Evolutionary conservation across 1,139 yeast species (phyloP), one percentile per base, ranked within the genome.

Genomic region (Debaryomyces udenii): DNA sequence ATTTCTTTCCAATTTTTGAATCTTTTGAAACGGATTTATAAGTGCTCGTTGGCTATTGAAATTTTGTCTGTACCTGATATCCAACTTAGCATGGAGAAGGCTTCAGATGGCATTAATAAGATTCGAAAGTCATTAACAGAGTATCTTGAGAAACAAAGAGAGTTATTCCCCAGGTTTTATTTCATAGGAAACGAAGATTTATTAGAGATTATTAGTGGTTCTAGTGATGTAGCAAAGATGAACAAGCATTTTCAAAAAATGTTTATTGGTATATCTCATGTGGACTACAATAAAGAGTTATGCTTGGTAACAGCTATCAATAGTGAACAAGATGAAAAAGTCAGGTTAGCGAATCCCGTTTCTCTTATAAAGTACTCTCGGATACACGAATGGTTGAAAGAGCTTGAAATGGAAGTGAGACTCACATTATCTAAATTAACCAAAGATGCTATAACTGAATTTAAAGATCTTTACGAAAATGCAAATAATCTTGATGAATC

Each of bases 181-280:
- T 91, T 93, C 55, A 68, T 93, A 29, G 97, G 98, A 5, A 93
- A 93, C 56, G 96, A 90, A 48, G 97, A 91, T 57, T 66, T 93
- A 30, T 65, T 93, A 29, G 96, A 89, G 48, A 77, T 93, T 31
- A 77, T 93, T 41, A 96, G 97, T 3, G 76, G 83, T 43, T 70
- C 83, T 0, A 64, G 62, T 6, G 78, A 83, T 50, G 59, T 79
- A 3, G 45, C 48, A 0, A 59, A 77, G 6, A 67, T 84, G 3
- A 82, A 83, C 22, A 74, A 71, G 45, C 94, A 86, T 55, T 62
- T 89, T 41, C 70, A 70, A 39, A 88, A 87, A 53, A 77, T 93
- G 81, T 90, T 86, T 59, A 62, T 81, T 3, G 95, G 95, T 1
- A 68, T 89, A 7, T 53, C 74, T 0, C 59, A 68, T 3, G 52